Base-by-base conservation (phyloP, 2,329 filamentous ascomycete species). In the Aphanocladium album region DNA sequence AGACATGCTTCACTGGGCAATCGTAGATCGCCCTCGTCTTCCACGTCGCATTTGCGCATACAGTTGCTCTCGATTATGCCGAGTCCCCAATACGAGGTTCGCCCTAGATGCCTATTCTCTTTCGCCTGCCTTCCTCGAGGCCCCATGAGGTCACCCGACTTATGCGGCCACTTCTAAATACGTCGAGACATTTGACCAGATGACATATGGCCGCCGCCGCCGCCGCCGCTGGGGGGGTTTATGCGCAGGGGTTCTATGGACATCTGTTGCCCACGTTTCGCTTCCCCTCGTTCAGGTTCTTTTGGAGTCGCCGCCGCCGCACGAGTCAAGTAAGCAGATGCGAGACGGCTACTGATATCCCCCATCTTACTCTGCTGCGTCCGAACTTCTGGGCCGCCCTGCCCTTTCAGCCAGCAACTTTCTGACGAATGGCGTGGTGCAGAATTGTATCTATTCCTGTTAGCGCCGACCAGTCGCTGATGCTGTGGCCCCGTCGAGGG, bases 131-230 rank as follows among this genome's bases (percentile, higher is more conserved):
- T 23, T 25, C 16, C 19, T 16, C n/a, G n/a, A 35, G 39, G n/a
- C n/a, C n/a, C 16, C 41, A 25, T 43, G 56, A 51, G 56, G 46
- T 58, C 56, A 58, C 56, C 56, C 56, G 56, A 51, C 46, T 7
- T 41, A 43, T 39, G 17, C 45, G 45, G 25, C 46, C 27, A n/a
- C 35, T 58, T 19, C 39, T 41, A 19, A 41, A 25, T 21, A 7
- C 11, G 41, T 17, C 46, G 51, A 27, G 6, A 9, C 11, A 19
- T 39, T 9, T 39, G 55, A 35, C 46, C 33, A 39, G 23, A 58
- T 51, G 46, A 58, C 46, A 58, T 50, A 33, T 25, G 27, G 23
- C 5, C 16, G 39, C 25, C 25, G 33, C 5, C 37, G 21, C 14
- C n/a, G n/a, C n/a, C n/a, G n/a, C n/a, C n/a, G n/a, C n/a, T n/a